Percentiles rank a stretch among this genome's conserved stretches.
These are phyloP conservation scores for Lolium multiflorum DNA, from an alignment of 176 grass and related monocot species.

Conservation along the genomic window DNA sequence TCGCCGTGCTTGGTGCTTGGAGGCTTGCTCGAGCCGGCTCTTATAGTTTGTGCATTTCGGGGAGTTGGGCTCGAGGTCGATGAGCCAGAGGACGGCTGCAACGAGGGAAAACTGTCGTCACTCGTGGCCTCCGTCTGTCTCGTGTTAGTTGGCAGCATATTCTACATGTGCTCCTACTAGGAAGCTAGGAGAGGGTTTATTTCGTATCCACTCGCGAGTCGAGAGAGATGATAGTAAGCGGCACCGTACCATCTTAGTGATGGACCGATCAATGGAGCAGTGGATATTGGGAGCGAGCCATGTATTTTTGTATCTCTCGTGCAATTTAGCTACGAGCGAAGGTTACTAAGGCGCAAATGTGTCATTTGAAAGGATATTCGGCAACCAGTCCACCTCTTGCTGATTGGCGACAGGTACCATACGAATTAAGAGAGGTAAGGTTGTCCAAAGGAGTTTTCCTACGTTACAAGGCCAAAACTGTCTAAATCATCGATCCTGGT, in stretches of 20 bases:
- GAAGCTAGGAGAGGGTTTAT: background rate
- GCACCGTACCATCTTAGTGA: background rate
- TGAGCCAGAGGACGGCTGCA: conserved; percentile 41
- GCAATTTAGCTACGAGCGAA: background rate
- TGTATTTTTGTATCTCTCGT: background rate
- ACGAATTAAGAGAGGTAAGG: background rate
- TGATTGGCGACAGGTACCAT: conserved; percentile 31
- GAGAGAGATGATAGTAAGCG: background rate
- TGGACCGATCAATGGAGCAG: background rate
- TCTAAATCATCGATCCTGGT: conserved; percentile 13
- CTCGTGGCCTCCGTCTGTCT: conserved; percentile 24
- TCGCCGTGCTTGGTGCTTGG: conserved; percentile 14
- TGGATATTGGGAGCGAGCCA: conserved; percentile 1
- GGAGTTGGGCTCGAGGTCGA: conserved; percentile 37
- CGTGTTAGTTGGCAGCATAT: conserved; percentile 52
- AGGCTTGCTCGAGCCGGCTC: background rate
- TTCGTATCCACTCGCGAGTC: background rate
- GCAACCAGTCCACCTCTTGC: background rate
- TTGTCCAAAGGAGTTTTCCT: background rate
- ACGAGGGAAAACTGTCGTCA: conserved; percentile 34
- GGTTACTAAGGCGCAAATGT: conserved; percentile 12
- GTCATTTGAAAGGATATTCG: conserved; percentile 40
- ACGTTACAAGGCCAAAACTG: background rate
- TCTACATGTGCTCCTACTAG: background rate
- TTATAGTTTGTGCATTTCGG: conserved; percentile 19